Evolutionary conservation across 1,284 basidiomycete genomes (phyloP), one percentile per base, ranked within the genome.

Genomic region (Fomitopsis schrenkii): DNA sequence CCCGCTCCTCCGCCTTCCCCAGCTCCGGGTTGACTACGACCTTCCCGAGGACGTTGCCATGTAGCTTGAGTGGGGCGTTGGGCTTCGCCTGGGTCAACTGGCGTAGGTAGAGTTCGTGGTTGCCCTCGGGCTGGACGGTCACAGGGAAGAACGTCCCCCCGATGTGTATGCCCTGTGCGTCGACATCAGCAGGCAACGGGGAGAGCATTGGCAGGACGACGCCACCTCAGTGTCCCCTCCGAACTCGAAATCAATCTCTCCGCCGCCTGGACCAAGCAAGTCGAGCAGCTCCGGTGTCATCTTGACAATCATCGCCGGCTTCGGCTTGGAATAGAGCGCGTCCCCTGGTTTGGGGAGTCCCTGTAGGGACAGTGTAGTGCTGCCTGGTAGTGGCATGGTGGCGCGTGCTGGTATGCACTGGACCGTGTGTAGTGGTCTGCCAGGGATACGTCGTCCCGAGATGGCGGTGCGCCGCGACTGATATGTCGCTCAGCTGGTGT

Each of bases 101-200:
- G 14, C 88, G 82, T 19, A 91, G 79, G 73, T 89, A 92, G 48
- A 92, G 79, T 65, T 92, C 90, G 67, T 90, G 87, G 12, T 62
- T 77, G 48, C 12, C 78, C 72, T 90, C 90, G 59, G 77, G 76
- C 56, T 74, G 71, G 5, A 80, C 73, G 4, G 75, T 76, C 76
- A 90, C 81, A 2, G 87, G 79, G 62, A 84, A 91, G 77, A 84
- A 86, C 3, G 77, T 71, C 30, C 83, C 80, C 3, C 84, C 86
- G 57, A 91, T 85, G 68, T 82, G 77, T 53, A 92, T 81, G 44
- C 85, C 86, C 90, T 91, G 63, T 38, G 54, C 45, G 46, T 22
- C 19, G 30, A 35, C 56, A 62, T 52, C 30, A 64, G 38, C 14
- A 40, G 5, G 38, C 10, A 50, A 10, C 41, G 45, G 6, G 17